Evolutionary conservation across 176 grass and related monocot species (phyloP).

Genomic region (Rhipidocladum racemiflorum): DNA sequence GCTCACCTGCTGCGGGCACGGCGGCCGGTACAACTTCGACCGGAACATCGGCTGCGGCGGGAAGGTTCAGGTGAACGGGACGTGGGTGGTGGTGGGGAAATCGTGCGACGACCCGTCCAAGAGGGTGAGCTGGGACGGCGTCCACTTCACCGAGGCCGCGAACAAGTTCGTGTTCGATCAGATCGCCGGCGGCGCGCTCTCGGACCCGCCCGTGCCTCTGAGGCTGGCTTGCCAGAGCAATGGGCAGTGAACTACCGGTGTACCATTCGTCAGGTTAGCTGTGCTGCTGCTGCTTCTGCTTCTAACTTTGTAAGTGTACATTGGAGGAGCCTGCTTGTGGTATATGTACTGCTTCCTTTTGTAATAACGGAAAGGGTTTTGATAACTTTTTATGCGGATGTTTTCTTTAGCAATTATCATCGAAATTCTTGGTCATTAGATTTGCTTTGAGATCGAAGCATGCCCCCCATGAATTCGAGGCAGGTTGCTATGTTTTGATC

Average conservation of each 20-base stretch:
- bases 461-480: too few species aligned
- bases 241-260: conserved; percentile 19
- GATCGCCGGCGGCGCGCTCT: conserved; percentile 41
- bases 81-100: conserved; percentile 50
- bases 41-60: conserved; percentile 52
- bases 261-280: conserved; percentile 5
- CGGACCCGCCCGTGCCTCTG: conserved; percentile 38
- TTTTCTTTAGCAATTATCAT: too few species aligned
- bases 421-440: too few species aligned
- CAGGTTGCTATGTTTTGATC: too few species aligned
- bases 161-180: conserved; percentile 84
- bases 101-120: conserved; percentile 64
- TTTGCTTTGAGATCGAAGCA: too few species aligned
- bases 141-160: conserved; percentile 81
- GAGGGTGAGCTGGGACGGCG: conserved; percentile 85
- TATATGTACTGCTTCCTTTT: background rate
- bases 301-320: conserved; percentile 18
- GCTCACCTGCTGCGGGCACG: conserved; percentile 74
- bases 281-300: background rate
- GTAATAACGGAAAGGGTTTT: background rate
- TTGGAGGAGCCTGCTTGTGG: conserved; percentile 2
- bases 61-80: conserved; percentile 60
- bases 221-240: conserved; percentile 49
- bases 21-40: conserved; percentile 77
- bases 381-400: too few species aligned